Evolutionary conservation across 495 filamentous ascomycete genomes (phyloP), one percentile per base, ranked within the genome.

Genomic region (Polyplosphaeria fusca): DNA sequence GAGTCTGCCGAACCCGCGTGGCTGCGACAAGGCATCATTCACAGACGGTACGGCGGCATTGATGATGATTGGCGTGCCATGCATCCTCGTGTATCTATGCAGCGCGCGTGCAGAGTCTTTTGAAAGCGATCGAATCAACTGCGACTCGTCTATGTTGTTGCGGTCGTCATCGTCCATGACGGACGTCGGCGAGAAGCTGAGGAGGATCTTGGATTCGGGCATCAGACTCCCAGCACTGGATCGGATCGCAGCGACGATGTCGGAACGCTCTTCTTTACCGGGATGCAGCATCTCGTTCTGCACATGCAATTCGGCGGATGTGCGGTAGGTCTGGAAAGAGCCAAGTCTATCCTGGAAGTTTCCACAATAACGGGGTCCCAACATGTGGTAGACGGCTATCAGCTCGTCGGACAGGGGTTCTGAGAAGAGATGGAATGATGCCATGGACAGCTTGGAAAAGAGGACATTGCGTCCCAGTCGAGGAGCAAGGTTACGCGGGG

Each of bases 261-360:
- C 91, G 14, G 93, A 96, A 47, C 80, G 84, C 61, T 96, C 91
- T 60, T 92, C 87, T 68, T 90, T 95, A 5, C 90, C 92, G 11
- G 89, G 86, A 68, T 95, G 89, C 22, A 96, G 80, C 45, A 88
- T 80, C 67, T 98, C 93, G 67, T 96, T 96, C 46, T 90, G 86
- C 47, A 96, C 77, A 53, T 92, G 91, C 23, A 98, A 73, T 23
- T 87, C 82, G 16, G 93, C 91, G 22, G 94, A 96, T n/a, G 94
- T 91, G 57, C 85, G 85, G 67, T 97, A 98, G 0, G 93, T 98
- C 67, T 96, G 91, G 65, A 98, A 96, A 14, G 91, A 92, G 9
- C 93, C 93, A 19, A 98, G 77, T 58, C 89, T 91, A 67, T 98
- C 93, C 68, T 98, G 93, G 63, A 92, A 95, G 67, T 96, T 97